A percentile compares a stretch with the other conserved stretches of the same genome.
phyloP scores from a whole-genome alignment of 805 yeast species.

The Sugiyamaella floridensis region DNA sequence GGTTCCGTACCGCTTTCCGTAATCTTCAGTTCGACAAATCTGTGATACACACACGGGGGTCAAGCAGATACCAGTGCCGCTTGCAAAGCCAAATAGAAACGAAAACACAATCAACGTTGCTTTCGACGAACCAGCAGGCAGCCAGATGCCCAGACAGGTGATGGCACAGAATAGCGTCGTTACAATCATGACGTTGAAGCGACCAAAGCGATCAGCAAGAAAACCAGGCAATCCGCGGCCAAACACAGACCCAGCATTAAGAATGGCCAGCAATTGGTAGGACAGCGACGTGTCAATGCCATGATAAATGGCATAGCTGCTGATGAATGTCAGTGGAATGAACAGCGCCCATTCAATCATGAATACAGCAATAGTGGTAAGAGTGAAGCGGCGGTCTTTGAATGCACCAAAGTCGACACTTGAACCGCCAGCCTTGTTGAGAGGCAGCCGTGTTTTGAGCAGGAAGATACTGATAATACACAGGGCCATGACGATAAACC shows the following conservation, averaged over 20 bases:
- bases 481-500: constrained; percentile 26
- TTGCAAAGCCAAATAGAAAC: constrained; percentile 48
- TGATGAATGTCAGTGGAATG: constrained; percentile 46
- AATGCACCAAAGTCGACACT: constrained; percentile 28
- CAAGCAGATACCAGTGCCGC: constrained; percentile 55
- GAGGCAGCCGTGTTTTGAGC: constrained; percentile 33
- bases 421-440: constrained; percentile 19
- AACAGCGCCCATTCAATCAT: constrained; percentile 47
- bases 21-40: constrained; percentile 54
- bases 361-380: constrained; percentile 28
- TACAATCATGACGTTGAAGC: constrained; percentile 48
- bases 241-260: constrained; percentile 42
- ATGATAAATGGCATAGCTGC: constrained; percentile 43
- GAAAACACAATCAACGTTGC: constrained; percentile 46
- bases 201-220: constrained; percentile 48
- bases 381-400: constrained; percentile 24
- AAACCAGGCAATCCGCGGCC: constrained; percentile 54
- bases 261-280: constrained; percentile 40
- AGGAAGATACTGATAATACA: constrained; percentile 30
- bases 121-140: constrained; percentile 45
- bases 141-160: constrained; percentile 52
- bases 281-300: constrained; percentile 17
- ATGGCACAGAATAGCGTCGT: constrained; percentile 43
- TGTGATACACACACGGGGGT: constrained; percentile 66
- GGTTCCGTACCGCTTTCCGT: constrained; percentile 65